Base-by-base conservation (phyloP, 306 rosid genomes). In the Astragalus membranaceus region DNA sequence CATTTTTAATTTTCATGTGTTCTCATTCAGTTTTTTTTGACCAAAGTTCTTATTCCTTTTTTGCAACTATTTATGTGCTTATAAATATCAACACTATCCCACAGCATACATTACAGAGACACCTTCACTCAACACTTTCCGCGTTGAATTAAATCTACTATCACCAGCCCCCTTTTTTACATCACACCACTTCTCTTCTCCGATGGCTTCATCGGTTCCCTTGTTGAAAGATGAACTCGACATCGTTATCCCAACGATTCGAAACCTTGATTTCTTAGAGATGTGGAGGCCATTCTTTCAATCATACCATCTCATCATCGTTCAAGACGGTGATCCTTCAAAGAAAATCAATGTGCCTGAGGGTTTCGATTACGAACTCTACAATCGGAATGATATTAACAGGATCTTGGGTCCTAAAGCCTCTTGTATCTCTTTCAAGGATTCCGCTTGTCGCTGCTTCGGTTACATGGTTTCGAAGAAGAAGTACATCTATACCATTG, bases 211-310 rank as follows among this genome's bases (percentile, higher is more conserved):
- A 1, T 39, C 89, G 0, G 73, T 79, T 0, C 93, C 97, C 0
- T 42, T 87, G 6, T 67, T 92, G 79, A 85, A 86, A 67, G 96
- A 91, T 10, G 93, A 91, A 73, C 93, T 91, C 0, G 96, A 91
- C 70, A 91, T 91, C 81, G 97, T 91, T 14, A 91, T 91, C 70
- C 97, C 97, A 15, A 91, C 97, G 37, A 91, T 91, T 70, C 84
- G 97, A 0, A 91, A 87, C 89, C 92, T 88, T 0, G 97, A 91
- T 51, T 91, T 91, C 82, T 64, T 91, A 4, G 97, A 91, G 84
- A 91, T 88, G 96, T 88, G 97, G 97, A 76, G 96, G 54, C 94
- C 96, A 0, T 90, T 85, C 73, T 88, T 90, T 74, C 64, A 90
- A 14, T 85, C 57, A 1, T 88, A 90, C 74, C 96, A 90, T 29